Evolutionary conservation across 208 protist species (phyloP), one percentile per base, ranked within the genome.

Genomic region (Leishmania tropica): DNA sequence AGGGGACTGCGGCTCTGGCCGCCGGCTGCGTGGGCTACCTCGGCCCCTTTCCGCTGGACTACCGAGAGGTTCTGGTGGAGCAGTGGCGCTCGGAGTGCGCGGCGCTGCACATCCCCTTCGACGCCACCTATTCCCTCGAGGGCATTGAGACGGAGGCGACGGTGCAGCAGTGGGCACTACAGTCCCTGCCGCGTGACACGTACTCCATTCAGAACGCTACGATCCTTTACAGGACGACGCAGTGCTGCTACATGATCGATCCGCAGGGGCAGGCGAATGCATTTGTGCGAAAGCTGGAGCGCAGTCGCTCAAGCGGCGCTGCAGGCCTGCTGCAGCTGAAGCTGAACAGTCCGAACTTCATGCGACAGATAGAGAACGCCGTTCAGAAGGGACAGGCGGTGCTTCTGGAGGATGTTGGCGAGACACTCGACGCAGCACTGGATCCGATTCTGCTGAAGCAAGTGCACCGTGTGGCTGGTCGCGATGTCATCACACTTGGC

Each of bases 401-500:
- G 76, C 88, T 99, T 48, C 81, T 99, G 19, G 99, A 99, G 86
- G 98, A 97, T 84, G 93, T 99, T 21, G 94, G 91, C 53, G 98
- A 99, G 90, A 93, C 92, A 47, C 89, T 99, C 21, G 99, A 99
- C 85, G 96, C 99, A 37, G 92, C 96, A 37, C 89, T 99, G 1
- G 97, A 99, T 85, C 92, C 98, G 7, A 87, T 99, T 48, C 87
- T 99, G 19, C 89, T 98, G 35, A 96, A 97, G 83, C 96, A 99
- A 87, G 95, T 96, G 8, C 97, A 95, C 78, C 97, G 97, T 28
- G 90, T 90, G 28, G 89, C 91, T 42, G 97, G 97, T 51, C 85
- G 93, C 71, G 81, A 94, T 60, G 89, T 99, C 47, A 92, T 99
- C 19, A 92, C 93, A 47, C 87, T 99, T 6, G 97, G 97, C 77